Evolutionary conservation across 1,139 yeast species (phyloP).

Genomic region (Debaryomyces sp.): DNA sequence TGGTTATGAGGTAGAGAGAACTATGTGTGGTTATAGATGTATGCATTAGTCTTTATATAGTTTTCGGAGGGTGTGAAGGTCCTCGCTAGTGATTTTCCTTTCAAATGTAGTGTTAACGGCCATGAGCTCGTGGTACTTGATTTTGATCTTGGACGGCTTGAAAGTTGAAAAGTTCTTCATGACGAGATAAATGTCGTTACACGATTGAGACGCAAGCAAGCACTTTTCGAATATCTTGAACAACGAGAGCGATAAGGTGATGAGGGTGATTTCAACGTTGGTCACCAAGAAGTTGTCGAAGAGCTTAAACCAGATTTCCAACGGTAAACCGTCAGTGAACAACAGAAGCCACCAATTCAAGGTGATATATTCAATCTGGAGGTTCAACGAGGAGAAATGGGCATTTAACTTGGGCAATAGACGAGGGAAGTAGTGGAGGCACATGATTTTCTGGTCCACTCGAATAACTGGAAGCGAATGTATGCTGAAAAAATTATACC

Average conservation of each 20-base stretch:
- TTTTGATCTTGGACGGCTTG: slow-evolving; percentile 14
- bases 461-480: slow-evolving; percentile 45
- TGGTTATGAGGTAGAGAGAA: no score
- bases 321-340: slow-evolving; percentile 54
- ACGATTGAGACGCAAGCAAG: slow-evolving; percentile 29
- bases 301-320: slow-evolving; percentile 54
- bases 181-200: slow-evolving; percentile 44
- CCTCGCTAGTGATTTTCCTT: slow-evolving; percentile 12
- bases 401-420: slow-evolving; percentile 41
- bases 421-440: slow-evolving; percentile 22
- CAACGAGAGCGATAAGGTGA: slow-evolving; percentile 36
- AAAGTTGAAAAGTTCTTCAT: slow-evolving; percentile 41
- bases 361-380: slow-evolving; percentile 55
- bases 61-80: slow-evolving; percentile 7
- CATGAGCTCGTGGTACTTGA: slow-evolving; percentile 17
- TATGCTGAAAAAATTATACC: slow-evolving; percentile 31
- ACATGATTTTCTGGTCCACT: slow-evolving; percentile 39
- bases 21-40: background rate
- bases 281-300: slow-evolving; percentile 50
- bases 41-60: background rate
- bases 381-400: slow-evolving; percentile 38
- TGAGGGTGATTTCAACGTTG: slow-evolving; percentile 11
- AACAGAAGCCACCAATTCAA: slow-evolving; percentile 63
- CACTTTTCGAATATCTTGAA: slow-evolving; percentile 42
- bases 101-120: slow-evolving; percentile 12